Conservation (phyloP, 176 grass and related monocot genomes). For the Oryza meyeriana region DNA sequence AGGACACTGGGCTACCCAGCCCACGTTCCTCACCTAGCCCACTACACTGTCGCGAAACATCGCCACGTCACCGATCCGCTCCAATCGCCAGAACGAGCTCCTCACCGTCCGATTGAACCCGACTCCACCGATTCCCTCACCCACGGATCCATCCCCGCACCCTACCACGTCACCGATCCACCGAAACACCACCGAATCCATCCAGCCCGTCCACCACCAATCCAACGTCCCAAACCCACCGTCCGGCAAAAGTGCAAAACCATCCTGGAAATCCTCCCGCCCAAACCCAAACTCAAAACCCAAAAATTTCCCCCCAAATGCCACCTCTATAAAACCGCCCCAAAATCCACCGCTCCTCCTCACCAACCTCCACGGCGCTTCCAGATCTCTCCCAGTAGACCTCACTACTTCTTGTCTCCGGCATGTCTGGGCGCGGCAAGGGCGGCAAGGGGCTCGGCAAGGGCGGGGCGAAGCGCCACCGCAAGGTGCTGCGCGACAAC, state of each 20-base stretch:
- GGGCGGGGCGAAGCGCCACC: slow-evolving; percentile 83
- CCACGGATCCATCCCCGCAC: slow-evolving; percentile 1
- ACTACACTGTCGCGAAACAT: too few relatives aligned
- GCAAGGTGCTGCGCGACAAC: slow-evolving; percentile 86
- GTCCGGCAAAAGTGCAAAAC: not conserved
- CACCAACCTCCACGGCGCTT: not conserved
- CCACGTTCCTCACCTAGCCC: not conserved
- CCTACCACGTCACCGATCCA: not conserved
- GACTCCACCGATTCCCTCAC: not conserved
- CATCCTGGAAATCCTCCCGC: not conserved
- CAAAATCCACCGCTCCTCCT: not conserved
- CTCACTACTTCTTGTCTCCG: not conserved
- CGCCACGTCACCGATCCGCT: slow-evolving; percentile 49
- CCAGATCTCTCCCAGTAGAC: not conserved
- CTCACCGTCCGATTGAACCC: slow-evolving; percentile 8
- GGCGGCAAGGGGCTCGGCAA: slow-evolving; percentile 85
- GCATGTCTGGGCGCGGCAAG: slow-evolving; percentile 83
- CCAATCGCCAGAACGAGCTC: not conserved
- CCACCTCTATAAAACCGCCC: slow-evolving; percentile 28
- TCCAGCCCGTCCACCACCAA: not conserved
- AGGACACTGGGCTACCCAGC: not conserved
- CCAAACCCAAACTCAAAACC: not conserved
- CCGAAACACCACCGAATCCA: not conserved
- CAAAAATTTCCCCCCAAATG: slow-evolving; percentile 3
- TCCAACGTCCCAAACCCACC: not conserved